Evolutionary conservation across 805 yeast species (phyloP).

Genomic region (Starmerella riodocensis): DNA sequence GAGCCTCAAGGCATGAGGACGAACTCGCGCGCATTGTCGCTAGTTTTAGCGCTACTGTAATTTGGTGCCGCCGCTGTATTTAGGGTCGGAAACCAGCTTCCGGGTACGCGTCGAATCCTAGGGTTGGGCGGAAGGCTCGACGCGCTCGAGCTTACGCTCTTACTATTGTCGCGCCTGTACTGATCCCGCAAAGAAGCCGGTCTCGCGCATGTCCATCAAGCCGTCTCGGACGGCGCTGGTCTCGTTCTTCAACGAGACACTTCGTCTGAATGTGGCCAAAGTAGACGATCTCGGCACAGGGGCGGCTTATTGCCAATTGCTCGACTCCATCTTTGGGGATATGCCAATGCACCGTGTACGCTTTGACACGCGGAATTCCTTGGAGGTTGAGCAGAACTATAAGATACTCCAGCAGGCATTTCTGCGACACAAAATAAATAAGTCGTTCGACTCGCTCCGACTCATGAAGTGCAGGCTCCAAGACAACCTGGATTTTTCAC

Average conservation of each 20-base stretch:
- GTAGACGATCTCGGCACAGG: conserved; percentile 95
- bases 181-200: no score
- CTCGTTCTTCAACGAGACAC: conserved; percentile 67
- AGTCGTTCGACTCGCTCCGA: conserved; percentile 66
- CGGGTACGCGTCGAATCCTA: no score
- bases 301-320: conserved; percentile 83
- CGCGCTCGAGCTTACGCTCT: no score
- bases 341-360: conserved; percentile 69
- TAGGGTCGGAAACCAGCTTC: no score
- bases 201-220: conserved; percentile 1
- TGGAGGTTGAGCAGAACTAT: conserved; percentile 67
- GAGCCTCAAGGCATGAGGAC: no score
- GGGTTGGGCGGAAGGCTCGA: no score
- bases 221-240: conserved; percentile 66
- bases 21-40: no score
- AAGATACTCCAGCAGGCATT: conserved; percentile 78
- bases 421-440: conserved; percentile 52
- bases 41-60: no score
- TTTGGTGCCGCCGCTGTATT: no score
- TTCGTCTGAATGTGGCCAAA: conserved; percentile 52
- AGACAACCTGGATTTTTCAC: conserved; percentile 86
- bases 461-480: conserved; percentile 80
- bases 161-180: no score
- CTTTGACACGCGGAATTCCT: conserved; percentile 56
- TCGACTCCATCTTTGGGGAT: conserved; percentile 74